Evolutionary conservation across 495 filamentous ascomycete species (phyloP), one percentile per base, ranked within the genome.

Genomic region (Aspergillus conjunctus): DNA sequence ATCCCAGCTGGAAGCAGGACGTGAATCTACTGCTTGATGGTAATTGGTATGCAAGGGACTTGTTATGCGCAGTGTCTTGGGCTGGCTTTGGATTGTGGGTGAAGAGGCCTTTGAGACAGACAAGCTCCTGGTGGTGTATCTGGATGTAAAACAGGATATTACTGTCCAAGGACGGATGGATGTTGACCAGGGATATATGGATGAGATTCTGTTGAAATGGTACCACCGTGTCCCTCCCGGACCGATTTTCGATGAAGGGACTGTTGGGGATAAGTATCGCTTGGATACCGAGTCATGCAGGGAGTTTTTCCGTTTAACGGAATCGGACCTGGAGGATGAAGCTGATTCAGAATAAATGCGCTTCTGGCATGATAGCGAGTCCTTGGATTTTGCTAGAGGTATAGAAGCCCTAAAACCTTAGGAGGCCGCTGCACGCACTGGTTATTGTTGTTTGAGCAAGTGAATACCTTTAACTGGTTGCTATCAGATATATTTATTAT

Each of bases 81-180:
- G 21, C 17, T 49, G 17, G 33, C 6, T 8, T 0, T 14, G 21
- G 1, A 54, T 54, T 39, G 51, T 20, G 32, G 51, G 34, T 15
- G 26, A 54, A 20, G 51, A 54, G 33, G 20, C 51, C n/a, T 54
- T 54, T 21, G 31, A 54, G n/a, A 34, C 26, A 2, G 33, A 54
- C 11, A 7, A 21, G 26, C 32, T 54, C 7, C 20, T 54, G 33
- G 10, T 18, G 15, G 51, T 34, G 1, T 41, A 54, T 39, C 51
- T 54, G 5, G 51, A 54, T 54, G 51, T 17, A 15, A 54, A 54
- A 34, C 26, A 34, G 17, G 39, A 34, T 11, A 33, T 54, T 12
- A 54, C 51, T 7, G 20, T 54, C 11, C 31, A 54, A 15, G 51
- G 51, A 2, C 51, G 32, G 3, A 33, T 54, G 12, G 6, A 54